phyloP scores from a whole-genome alignment of 1,284 basidiomycete species.

The Ganoderma lingzhi region DNA sequence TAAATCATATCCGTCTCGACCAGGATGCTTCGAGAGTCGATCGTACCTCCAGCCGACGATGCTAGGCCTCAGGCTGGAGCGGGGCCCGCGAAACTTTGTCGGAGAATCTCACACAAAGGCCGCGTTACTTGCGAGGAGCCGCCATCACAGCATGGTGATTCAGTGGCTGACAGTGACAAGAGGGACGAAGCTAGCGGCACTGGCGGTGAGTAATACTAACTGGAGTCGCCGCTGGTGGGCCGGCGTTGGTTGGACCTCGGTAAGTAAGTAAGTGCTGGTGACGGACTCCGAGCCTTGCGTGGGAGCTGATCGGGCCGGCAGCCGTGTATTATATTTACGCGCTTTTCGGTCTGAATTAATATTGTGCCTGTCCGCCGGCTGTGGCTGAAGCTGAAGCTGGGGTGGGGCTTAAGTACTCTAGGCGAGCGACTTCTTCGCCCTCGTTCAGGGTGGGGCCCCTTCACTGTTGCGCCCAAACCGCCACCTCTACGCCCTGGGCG shows the following conservation, averaged over 20 bases:
- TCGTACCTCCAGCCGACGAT: neutral
- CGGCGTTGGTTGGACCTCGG: neutral
- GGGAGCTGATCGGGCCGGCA: neutral
- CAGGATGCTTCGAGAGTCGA: neutral
- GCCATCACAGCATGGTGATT: neutral
- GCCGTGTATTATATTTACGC: neutral
- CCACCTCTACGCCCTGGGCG: neutral
- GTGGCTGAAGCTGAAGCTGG: neutral
- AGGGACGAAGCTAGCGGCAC: neutral
- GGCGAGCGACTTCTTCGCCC: neutral
- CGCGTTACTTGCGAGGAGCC: neutral
- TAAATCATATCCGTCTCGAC: neutral
- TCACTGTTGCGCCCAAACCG: neutral
- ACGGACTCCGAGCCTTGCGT: neutral
- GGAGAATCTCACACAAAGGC: neutral
- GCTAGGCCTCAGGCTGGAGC: neutral
- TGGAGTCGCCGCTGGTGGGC: neutral
- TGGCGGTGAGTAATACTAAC: too few species aligned
- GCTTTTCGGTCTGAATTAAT: neutral
- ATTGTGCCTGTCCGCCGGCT: neutral
- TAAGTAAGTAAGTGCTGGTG: too few species aligned
- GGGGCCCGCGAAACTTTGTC: too few species aligned
- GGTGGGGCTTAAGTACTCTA: neutral
- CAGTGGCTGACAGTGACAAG: too few species aligned
- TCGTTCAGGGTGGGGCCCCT: conserved; percentile 1